These are phyloP conservation scores for Leccinum pachyderme DNA, from an alignment of 1,284 basidiomycete genomes.

Conservation along the genomic window DNA sequence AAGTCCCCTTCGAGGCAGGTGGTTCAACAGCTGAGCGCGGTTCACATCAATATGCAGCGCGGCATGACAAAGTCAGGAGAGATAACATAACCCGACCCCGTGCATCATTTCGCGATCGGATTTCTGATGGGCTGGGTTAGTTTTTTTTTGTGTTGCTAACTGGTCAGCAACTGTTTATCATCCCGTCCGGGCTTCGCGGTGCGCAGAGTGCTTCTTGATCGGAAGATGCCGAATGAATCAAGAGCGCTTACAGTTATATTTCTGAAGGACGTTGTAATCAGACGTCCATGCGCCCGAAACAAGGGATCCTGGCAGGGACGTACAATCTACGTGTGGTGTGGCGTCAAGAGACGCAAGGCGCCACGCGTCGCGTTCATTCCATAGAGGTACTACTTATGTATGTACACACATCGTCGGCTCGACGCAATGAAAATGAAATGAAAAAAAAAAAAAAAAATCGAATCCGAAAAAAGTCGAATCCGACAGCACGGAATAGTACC, in stretches of 20 bases:
- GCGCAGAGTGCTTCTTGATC: not conserved
- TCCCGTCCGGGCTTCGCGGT: not conserved
- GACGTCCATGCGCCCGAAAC: not conserved
- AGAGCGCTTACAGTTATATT: not conserved
- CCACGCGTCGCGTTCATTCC: constrained; percentile 10
- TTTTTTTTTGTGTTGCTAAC: not conserved
- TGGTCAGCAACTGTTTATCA: too few relatives aligned
- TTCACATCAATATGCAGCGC: not conserved
- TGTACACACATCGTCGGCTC: constrained; percentile 19
- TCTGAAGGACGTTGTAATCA: not conserved
- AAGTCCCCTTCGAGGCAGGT: not conserved
- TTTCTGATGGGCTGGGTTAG: not conserved
- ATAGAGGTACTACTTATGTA: constrained; percentile 11
- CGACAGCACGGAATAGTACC: constrained; percentile 3
- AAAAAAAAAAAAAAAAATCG: not conserved
- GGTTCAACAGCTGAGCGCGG: not conserved
- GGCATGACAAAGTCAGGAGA: not conserved
- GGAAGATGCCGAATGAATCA: not conserved
- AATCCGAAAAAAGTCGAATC: not conserved
- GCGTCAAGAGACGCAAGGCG: not conserved
- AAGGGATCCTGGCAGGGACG: not conserved
- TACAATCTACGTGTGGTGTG: not conserved
- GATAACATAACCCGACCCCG: not conserved
- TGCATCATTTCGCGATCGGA: not conserved
- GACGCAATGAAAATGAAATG: not conserved